These are phyloP conservation scores for Medicago truncatula DNA, from an alignment of 306 rosid genomes.

Conservation along the genomic window MtrunA17r5.0-ANR NC_053045.1:6388001-6388500, in stretches of 20 bases:
- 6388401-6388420: too few species aligned
- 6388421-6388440: too few species aligned
- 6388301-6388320: not conserved
- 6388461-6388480: too few species aligned
- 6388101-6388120: slow-evolving; percentile 15
- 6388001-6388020: not conserved
- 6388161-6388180: slow-evolving; percentile 25
- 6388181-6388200: slow-evolving; percentile 12
- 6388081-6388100: slow-evolving; percentile 28
- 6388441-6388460: too few species aligned
- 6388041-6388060: slow-evolving; percentile 22
- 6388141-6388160: slow-evolving; percentile 26
- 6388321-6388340: not conserved
- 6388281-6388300: slow-evolving; percentile 27
- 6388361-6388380: too few species aligned
- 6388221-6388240: slow-evolving; percentile 32
- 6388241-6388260: slow-evolving; percentile 31
- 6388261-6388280: slow-evolving; percentile 31
- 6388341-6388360: not conserved
- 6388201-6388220: slow-evolving; percentile 28
- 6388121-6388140: slow-evolving; percentile 26
- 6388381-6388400: too few species aligned
- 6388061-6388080: slow-evolving; percentile 30
- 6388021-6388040: slow-evolving; percentile 27
- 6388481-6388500: too few species aligned